Percentiles rank a stretch among this genome's conserved stretches.
phyloP scores from a whole-genome alignment of 2,329 filamentous ascomycete species.

The Aspergillus quadrilineatus region DNA sequence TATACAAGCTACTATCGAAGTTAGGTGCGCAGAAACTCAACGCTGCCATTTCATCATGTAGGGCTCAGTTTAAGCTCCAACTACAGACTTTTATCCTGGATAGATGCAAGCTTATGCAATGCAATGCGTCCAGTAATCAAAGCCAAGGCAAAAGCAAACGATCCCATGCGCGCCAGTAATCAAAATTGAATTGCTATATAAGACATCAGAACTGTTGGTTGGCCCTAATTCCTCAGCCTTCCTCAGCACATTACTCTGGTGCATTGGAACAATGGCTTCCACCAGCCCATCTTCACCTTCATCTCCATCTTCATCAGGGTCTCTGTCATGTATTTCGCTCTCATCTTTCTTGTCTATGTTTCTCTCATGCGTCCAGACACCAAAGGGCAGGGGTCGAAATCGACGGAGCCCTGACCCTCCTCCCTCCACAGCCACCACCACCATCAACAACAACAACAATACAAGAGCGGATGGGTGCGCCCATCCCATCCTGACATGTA shows the following conservation, averaged over 20 bases:
- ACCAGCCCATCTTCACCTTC: background rate
- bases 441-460: background rate
- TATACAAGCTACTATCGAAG: no score
- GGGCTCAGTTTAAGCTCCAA: background rate
- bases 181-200: slow-evolving; percentile 1
- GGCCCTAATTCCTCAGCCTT: background rate
- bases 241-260: background rate
- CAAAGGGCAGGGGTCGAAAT: background rate
- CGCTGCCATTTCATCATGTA: background rate
- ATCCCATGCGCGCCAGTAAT: background rate
- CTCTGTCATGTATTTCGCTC: background rate
- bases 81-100: background rate
- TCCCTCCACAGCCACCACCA: background rate
- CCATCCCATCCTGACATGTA: background rate
- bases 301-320: background rate
- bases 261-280: background rate
- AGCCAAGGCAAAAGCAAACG: background rate
- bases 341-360: slow-evolving; percentile 1
- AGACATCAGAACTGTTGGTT: background rate
- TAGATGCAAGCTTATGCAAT: background rate
- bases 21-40: background rate
- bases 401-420: background rate
- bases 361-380: slow-evolving; percentile 4
- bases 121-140: background rate
- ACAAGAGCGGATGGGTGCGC: background rate